Evolutionary conservation across 2,329 filamentous ascomycete genomes (phyloP).

Genomic region (Aspergillus sp.): DNA sequence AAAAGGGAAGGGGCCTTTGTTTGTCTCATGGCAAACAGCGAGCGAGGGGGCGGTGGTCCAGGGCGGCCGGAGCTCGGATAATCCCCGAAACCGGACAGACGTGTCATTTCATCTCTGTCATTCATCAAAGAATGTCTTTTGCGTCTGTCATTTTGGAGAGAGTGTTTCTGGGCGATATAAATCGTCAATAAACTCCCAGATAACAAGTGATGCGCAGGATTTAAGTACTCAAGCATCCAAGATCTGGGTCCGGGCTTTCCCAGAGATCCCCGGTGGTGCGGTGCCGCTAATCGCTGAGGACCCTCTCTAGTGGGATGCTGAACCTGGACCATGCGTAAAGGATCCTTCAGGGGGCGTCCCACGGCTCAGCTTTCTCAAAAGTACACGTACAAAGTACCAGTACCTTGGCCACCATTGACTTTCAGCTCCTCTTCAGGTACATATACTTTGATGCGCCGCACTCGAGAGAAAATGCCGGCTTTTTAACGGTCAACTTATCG

Average conservation of each 20-base stretch:
- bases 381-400: constrained; percentile 12
- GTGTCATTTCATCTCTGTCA: background rate
- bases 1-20: constrained; percentile 1
- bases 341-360: constrained; percentile 1
- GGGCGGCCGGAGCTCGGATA: constrained; percentile 13
- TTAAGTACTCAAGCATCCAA: background rate
- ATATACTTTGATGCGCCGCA: background rate
- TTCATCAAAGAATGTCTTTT: background rate
- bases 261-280: constrained; percentile 2
- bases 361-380: background rate
- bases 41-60: background rate
- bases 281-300: constrained; percentile 1
- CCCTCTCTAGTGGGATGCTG: constrained; percentile 10
- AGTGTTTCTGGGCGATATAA: background rate
- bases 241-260: constrained; percentile 2
- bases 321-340: background rate
- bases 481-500: background rate
- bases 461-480: background rate
- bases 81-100: constrained; percentile 2
- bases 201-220: background rate
- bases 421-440: background rate
- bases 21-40: constrained; percentile 1
- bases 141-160: background rate
- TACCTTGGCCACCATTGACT: constrained; percentile 2
- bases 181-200: background rate